These are phyloP conservation scores for Halophytophthora batemanensis DNA, from an alignment of 352 stramenopile genomes.

Conservation along the genomic window DNA sequence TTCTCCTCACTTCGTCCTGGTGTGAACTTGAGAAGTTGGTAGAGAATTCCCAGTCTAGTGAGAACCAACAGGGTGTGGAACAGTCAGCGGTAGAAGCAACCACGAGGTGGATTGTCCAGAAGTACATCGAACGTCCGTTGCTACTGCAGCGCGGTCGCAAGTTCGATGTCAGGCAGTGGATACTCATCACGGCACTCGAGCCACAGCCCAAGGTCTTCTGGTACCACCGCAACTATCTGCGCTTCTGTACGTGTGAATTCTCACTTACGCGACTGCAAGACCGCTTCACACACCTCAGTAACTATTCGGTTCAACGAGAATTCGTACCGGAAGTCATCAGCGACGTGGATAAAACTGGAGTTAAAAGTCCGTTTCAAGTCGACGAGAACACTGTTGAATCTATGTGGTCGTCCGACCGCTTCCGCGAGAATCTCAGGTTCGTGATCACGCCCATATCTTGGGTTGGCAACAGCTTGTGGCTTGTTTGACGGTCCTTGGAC, in stretches of 20 bases:
- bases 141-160: constrained; percentile 54
- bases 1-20: constrained; percentile 45
- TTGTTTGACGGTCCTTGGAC: not conserved
- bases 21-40: constrained; percentile 25
- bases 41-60: not conserved
- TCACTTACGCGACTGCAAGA: constrained; percentile 41
- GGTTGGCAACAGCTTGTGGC: not conserved
- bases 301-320: constrained; percentile 83
- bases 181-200: constrained; percentile 62
- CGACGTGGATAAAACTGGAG: not conserved
- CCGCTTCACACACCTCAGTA: constrained; percentile 73
- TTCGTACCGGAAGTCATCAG: constrained; percentile 4
- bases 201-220: constrained; percentile 55
- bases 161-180: constrained; percentile 88
- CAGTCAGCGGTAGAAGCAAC: not conserved
- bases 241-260: constrained; percentile 68
- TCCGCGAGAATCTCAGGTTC: constrained; percentile 38
- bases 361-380: not conserved
- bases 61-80: constrained; percentile 1
- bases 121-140: constrained; percentile 83
- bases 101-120: constrained; percentile 70
- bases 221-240: constrained; percentile 71
- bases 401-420: constrained; percentile 65
- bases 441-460: not conserved
- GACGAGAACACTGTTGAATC: constrained; percentile 13